Percentiles rank a stretch among this genome's conserved stretches.
Evolutionary conservation across 177 flowering plant species (phyloP).

Genomic region (Vitis hybrid): DNA sequence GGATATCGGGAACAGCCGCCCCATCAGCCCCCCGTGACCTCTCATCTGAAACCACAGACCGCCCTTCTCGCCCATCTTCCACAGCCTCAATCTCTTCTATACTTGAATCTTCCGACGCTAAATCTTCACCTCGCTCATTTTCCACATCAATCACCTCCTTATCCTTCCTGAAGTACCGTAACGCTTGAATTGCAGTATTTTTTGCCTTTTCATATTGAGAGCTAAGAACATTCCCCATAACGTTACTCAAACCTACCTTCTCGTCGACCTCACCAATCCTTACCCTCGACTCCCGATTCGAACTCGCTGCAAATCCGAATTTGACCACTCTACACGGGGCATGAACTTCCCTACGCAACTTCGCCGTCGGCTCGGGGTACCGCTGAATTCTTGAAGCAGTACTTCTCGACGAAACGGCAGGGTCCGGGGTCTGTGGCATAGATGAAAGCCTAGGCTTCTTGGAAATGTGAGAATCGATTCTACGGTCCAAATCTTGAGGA

Average conservation of each 20-base stretch:
- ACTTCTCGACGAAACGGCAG: slow-evolving; percentile 20
- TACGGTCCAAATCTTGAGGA: slow-evolving; percentile 15
- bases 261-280: background rate
- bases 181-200: slow-evolving; percentile 19
- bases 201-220: slow-evolving; percentile 20
- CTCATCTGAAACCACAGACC: slow-evolving; percentile 20
- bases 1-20: slow-evolving; percentile 2
- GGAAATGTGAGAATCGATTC: slow-evolving; percentile 13
- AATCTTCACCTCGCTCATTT: slow-evolving; percentile 17
- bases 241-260: slow-evolving; percentile 1
- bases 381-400: slow-evolving; percentile 27
- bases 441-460: slow-evolving; percentile 40
- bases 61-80: slow-evolving; percentile 32
- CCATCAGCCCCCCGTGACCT: slow-evolving; percentile 9
- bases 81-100: slow-evolving; percentile 38
- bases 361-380: slow-evolving; percentile 41
- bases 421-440: slow-evolving; percentile 5
- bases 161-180: slow-evolving; percentile 20
- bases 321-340: slow-evolving; percentile 45
- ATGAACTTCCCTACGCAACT: slow-evolving; percentile 45
- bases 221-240: slow-evolving; percentile 36
- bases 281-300: background rate
- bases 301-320: slow-evolving; percentile 19
- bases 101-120: slow-evolving; percentile 34
- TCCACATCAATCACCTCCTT: slow-evolving; percentile 47